Evolutionary conservation across 495 filamentous ascomycete species (phyloP), one percentile per base, ranked within the genome.

Genomic region (Gamarada debralockiae): DNA sequence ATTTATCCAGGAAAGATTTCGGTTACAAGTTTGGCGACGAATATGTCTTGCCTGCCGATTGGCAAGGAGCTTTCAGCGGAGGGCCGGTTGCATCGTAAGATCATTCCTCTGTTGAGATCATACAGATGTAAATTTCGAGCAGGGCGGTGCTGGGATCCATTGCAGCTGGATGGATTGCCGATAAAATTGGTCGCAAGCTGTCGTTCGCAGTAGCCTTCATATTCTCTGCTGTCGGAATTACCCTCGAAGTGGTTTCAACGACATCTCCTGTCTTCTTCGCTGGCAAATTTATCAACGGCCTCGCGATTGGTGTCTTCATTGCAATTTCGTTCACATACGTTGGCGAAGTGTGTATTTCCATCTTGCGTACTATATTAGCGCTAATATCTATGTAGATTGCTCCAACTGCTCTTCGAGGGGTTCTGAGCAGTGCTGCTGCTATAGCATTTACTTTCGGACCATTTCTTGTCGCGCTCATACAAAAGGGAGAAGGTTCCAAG

Each of bases 221-320:
- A 13, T 52, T 69, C 41, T 62, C 58, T 12, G 25, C 60, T 52
- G 58, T 51, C 13, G 65, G 53, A 14, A 50, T 69, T 14, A 63
- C 62, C 3, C 22, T 67, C 21, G 65, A 69, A 38, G 50, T 69
- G 40, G 48, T 62, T 17, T 55, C 66, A 9, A 62, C 58, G 0
- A 67, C 60, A 2, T 60, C 58, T 25, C 43, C 57, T n/a, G 46
- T 69, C 42, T 67, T 69, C 50, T 69, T 67, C 27, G 57, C 53
- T 24, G 65, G 66, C 6, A 69, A 69, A 48, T 62, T 69, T 22
- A 20, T 69, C 21, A 67, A 65, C 52, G 66, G 66, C 2, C 65
- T 65, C 55, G 62, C 57, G 0, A 33, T 63, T 24, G 66, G 66
- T 2, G 57, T 45, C 14, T 42, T 67, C 27, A 45, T 54, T 13